Percentiles rank a stretch among this genome's conserved stretches.
Evolutionary conservation across 2,329 filamentous ascomycete genomes (phyloP).

Genomic region (Orbilia blumenaviensis): DNA sequence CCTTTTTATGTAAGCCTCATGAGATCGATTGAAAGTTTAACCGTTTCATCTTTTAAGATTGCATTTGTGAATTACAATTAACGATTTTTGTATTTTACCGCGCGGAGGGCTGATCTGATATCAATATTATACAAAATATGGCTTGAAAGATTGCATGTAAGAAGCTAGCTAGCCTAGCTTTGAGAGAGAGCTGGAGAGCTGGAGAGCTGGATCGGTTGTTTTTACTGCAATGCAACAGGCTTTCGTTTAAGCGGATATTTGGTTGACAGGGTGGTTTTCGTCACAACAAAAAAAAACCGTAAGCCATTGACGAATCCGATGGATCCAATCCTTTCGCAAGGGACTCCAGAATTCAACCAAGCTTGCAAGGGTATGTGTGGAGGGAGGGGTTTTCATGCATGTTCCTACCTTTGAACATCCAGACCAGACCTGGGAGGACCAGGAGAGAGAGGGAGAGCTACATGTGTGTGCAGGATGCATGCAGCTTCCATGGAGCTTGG

Average conservation of each 20-base stretch:
- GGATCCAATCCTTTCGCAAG: background rate
- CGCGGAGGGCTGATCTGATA: background rate
- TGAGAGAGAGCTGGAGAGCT: no score
- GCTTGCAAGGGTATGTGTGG: background rate
- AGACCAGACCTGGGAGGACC: no score
- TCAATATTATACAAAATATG: no score
- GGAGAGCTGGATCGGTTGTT: constrained; percentile 4
- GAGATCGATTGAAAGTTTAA: background rate
- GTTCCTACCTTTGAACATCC: constrained; percentile 19
- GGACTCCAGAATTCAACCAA: background rate
- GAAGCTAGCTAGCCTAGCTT: no score
- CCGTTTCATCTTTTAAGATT: constrained; percentile 10
- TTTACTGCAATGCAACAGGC: background rate
- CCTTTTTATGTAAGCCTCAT: background rate
- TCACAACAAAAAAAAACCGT: background rate
- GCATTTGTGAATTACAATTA: constrained; percentile 6
- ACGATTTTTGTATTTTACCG: constrained; percentile 4
- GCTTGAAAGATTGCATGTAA: no score
- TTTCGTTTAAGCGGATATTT: background rate
- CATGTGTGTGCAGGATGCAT: constrained; percentile 15
- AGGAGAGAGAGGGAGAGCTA: background rate
- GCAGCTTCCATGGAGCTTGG: constrained; percentile 37
- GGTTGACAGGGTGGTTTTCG: background rate
- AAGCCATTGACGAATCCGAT: constrained; percentile 34
- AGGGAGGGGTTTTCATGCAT: constrained; percentile 29